A percentile compares a stretch with the other conserved stretches of the same genome.
Conservation (phyloP, 2,329 filamentous ascomycete genomes). For the Cordyceps fumosorosea region DNA sequence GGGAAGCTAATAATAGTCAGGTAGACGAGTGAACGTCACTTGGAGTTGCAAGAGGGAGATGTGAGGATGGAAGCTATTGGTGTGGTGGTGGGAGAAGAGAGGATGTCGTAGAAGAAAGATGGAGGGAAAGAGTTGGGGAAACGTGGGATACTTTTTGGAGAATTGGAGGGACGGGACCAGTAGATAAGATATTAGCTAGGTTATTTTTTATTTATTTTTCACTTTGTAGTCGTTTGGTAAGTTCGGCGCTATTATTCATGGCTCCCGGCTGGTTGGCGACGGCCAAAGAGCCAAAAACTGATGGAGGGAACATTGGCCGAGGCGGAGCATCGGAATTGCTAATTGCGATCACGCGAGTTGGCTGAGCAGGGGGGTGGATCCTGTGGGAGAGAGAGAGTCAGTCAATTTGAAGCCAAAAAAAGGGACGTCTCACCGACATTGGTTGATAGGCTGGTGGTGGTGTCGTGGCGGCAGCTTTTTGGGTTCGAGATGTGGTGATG, state of each 20-base stretch:
- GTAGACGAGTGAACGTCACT: conserved; percentile 8
- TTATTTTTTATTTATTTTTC: too few species aligned
- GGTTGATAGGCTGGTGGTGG: neutral
- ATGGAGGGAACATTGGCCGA: neutral
- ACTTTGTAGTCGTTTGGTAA: neutral
- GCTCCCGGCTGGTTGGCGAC: neutral
- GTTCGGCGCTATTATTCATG: neutral
- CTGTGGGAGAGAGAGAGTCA: neutral
- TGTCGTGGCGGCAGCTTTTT: neutral
- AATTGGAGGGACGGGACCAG: conserved; percentile 3
- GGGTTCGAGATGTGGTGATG: neutral
- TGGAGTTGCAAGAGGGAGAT: neutral
- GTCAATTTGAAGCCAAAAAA: neutral
- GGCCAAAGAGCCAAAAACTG: neutral
- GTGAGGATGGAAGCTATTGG: neutral
- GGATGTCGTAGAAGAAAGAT: neutral
- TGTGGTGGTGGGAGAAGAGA: neutral
- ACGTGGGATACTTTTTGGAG: neutral
- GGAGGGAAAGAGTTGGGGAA: neutral
- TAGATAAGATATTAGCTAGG: neutral
- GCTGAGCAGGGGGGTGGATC: neutral
- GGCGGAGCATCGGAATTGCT: conserved; percentile 12
- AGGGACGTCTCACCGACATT: conserved; percentile 4
- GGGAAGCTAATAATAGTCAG: neutral
- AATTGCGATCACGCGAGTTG: conserved; percentile 13